phyloP scores from a whole-genome alignment of 1,284 basidiomycete species.

The Fereydounia khargensis region DNA sequence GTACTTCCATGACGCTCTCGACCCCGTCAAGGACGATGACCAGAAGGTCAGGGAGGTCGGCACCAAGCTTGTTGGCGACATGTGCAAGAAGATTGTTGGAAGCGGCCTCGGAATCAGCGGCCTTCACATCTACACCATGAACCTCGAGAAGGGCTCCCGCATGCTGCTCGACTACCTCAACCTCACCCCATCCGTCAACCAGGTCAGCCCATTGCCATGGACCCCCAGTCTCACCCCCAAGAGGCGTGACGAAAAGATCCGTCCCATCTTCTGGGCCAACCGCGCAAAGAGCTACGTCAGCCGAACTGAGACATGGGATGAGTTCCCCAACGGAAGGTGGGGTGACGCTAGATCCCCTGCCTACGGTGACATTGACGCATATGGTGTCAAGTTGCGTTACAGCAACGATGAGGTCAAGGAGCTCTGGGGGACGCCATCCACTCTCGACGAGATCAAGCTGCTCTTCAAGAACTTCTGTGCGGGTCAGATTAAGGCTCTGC shows the following conservation, averaged over 20 bases:
- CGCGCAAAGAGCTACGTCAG: slow-evolving; percentile 52
- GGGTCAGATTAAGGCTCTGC: slow-evolving; percentile 66
- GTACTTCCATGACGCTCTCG: slow-evolving; percentile 73
- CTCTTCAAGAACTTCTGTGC: slow-evolving; percentile 58
- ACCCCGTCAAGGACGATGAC: slow-evolving; percentile 73
- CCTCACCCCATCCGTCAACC: slow-evolving; percentile 49
- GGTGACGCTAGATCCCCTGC: slow-evolving; percentile 95
- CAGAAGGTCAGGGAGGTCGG: slow-evolving; percentile 47
- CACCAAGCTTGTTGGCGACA: slow-evolving; percentile 50
- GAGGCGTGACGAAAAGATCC: slow-evolving; percentile 54
- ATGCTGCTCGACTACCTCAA: slow-evolving; percentile 56
- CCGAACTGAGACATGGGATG: slow-evolving; percentile 73
- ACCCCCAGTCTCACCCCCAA: slow-evolving; percentile 52
- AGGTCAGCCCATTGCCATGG: slow-evolving; percentile 54
- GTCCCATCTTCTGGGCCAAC: slow-evolving; percentile 58
- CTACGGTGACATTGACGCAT: slow-evolving; percentile 95
- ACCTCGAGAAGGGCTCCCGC: slow-evolving; percentile 53
- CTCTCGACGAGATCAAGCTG: slow-evolving; percentile 46
- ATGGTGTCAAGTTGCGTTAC: slow-evolving; percentile 64
- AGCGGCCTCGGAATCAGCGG: slow-evolving; percentile 49
- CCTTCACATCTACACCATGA: slow-evolving; percentile 58
- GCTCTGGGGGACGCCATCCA: slow-evolving; percentile 36
- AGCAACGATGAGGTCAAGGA: slow-evolving; percentile 72
- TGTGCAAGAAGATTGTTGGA: slow-evolving; percentile 52
- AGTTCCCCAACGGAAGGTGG: slow-evolving; percentile 97